A percentile compares a stretch with the other conserved stretches of the same genome.
Conservation (phyloP, 129 eudicot genomes). For the Lonicera japonica region DNA sequence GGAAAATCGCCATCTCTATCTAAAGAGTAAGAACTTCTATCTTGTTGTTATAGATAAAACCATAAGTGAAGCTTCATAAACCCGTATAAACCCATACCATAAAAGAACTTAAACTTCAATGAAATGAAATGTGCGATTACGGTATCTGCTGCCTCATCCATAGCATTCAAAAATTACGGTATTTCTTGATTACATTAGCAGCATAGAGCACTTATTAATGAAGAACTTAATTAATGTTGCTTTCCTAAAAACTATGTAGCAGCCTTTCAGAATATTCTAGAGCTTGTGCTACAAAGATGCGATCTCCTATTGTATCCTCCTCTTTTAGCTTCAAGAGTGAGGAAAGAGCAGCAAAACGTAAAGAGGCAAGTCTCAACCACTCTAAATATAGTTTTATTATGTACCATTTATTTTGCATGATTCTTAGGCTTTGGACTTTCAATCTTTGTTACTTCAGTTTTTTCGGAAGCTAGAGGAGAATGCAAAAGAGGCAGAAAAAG, state of each 20-base stretch:
- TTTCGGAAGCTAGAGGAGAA: slow-evolving; percentile 63
- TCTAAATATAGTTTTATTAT: background rate
- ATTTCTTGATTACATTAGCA: no score
- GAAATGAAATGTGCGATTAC: no score
- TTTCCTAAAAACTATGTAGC: slow-evolving; percentile 5
- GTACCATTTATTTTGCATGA: background rate
- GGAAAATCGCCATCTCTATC: slow-evolving; percentile 33
- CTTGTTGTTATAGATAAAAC: background rate
- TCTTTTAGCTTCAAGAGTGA: slow-evolving; percentile 76
- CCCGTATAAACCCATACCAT: no score
- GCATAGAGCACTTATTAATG: background rate
- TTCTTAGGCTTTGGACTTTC: slow-evolving; percentile 10
- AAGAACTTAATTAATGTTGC: background rate
- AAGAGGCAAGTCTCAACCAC: slow-evolving; percentile 49
- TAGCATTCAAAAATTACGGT: background rate
- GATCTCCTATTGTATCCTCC: slow-evolving; percentile 37
- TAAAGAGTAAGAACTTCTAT: slow-evolving; percentile 27
- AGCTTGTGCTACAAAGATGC: slow-evolving; percentile 31
- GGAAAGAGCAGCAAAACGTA: slow-evolving; percentile 87
- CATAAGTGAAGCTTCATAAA: no score
- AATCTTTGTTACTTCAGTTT: slow-evolving; percentile 26
- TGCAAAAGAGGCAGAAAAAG: slow-evolving; percentile 23
- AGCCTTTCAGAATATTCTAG: slow-evolving; percentile 38
- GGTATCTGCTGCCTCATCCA: no score
- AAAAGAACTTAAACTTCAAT: no score